Base-by-base conservation (phyloP, 1,284 basidiomycete genomes). In the Cystobasidiaceae sp. region DNA sequence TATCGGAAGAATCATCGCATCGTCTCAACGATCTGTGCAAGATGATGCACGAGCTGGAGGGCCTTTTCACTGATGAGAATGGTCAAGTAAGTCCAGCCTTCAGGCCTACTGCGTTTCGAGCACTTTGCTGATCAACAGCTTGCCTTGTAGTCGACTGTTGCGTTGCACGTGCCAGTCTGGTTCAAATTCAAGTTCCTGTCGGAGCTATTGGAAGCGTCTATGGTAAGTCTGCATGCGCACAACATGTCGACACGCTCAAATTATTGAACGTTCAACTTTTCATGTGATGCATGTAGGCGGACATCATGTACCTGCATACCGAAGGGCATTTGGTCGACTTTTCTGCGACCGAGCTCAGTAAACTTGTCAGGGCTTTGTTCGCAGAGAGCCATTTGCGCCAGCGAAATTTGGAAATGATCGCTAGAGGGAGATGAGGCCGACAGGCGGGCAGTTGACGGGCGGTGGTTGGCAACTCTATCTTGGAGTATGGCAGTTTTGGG, bases 311-410 rank as follows among this genome's bases (percentile, higher is more conserved):
- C 76, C 82, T 98, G 15, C 91, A 93, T 74, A 90, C 94, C 70
- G 86, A 89, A 69, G 90, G 92, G 2, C 88, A 90, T 2, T 79
- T 98, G 68, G 85, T 94, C 34, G 94, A 98, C 77, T 98, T 94
- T 75, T 84, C 86, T 61, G 81, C 86, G 2, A 83, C 88, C 32
- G 93, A 97, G 78, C 81, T 98, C 2, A 84, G 86, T 32, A 82
- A 83, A 67, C 82, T 98, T 33, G 83, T 97, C 41, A 82, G 83
- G 49, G 93, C 92, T 0, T 80, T 98, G 50, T 98, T 98, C 76
- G 87, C 93, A 23, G 92, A 94, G 75, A 91, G 88, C n/a, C 82
- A 84, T 39, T 78, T 91, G 73, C 82, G 93, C 72, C 82, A 86
- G 54, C 86, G 82, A 69, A 87, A 87, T n/a, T 85, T 93, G 71